These are phyloP conservation scores for Lanzia echinophila DNA, from an alignment of 2,329 filamentous ascomycete species.

Conservation along the genomic window DNA sequence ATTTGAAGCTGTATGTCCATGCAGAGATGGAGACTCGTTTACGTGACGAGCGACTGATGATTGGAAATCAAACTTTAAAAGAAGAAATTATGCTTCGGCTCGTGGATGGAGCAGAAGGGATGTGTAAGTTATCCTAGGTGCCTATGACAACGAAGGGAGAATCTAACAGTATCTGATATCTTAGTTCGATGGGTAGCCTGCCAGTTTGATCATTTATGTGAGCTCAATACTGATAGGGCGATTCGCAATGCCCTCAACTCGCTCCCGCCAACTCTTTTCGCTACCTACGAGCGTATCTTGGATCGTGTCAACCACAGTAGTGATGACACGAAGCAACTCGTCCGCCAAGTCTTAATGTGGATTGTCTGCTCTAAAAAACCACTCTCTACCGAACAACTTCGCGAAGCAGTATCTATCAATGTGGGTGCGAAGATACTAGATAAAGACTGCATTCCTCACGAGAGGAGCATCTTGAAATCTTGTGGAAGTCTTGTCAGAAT, in stretches of 20 bases:
- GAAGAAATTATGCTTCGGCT: conserved; percentile 12
- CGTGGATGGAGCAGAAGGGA: conserved; percentile 12
- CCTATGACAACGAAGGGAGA: neutral
- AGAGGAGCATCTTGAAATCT: conserved; percentile 16
- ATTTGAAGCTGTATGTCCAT: conserved; percentile 16
- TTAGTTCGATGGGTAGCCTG: conserved; percentile 16
- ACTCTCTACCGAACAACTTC: conserved; percentile 7
- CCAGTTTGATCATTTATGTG: conserved; percentile 15
- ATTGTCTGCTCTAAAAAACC: conserved; percentile 5
- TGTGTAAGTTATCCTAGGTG: conserved; percentile 9
- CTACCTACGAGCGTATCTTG: conserved; percentile 27
- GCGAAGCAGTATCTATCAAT: conserved; percentile 16
- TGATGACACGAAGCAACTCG: conserved; percentile 15
- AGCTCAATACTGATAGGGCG: conserved; percentile 15
- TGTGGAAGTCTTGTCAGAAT: conserved; percentile 24
- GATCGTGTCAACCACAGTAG: conserved; percentile 20
- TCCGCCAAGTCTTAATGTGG: conserved; percentile 17
- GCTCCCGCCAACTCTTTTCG: conserved; percentile 18
- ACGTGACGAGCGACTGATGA: neutral
- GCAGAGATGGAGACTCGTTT: conserved; percentile 11
- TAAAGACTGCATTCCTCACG: conserved; percentile 14
- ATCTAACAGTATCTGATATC: too few species aligned
- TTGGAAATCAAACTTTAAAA: conserved; percentile 8
- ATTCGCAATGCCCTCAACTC: conserved; percentile 12
- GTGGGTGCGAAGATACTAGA: conserved; percentile 10